Conservation (phyloP, 1,284 basidiomycete species). For the Coniferiporia sulphurascens region DNA sequence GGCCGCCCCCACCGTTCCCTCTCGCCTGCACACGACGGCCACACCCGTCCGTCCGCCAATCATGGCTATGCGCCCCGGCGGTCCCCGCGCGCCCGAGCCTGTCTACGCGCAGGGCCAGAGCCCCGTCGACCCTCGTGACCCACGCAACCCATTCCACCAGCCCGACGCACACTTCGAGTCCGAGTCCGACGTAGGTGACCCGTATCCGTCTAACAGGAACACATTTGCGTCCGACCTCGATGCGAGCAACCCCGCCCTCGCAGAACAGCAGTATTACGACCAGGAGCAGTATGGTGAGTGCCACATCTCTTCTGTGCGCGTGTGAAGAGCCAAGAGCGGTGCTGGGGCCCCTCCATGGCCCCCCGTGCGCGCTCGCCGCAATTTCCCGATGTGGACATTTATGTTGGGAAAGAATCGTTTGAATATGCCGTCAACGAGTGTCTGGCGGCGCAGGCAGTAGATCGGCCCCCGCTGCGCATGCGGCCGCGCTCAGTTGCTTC, state of each 20-base stretch:
- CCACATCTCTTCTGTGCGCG: background rate
- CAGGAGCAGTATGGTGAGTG: conserved; percentile 16
- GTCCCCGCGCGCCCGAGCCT: conserved; percentile 15
- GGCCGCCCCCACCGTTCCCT: too few species aligned
- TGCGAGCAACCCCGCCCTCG: conserved; percentile 1
- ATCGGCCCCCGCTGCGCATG: background rate
- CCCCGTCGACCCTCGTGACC: conserved; percentile 8
- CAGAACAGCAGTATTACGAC: conserved; percentile 15
- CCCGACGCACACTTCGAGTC: conserved; percentile 12
- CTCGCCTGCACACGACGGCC: too few species aligned
- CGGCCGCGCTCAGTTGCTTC: background rate
- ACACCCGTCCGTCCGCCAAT: background rate
- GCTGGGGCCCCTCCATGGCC: background rate
- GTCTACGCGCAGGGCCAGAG: background rate
- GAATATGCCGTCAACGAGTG: background rate
- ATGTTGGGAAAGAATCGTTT: background rate
- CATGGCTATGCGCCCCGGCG: conserved; percentile 14
- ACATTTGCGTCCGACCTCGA: conserved; percentile 8
- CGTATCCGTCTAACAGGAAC: conserved; percentile 8
- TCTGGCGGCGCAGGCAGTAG: background rate
- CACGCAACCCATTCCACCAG: background rate
- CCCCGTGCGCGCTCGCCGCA: background rate
- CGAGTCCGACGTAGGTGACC: conserved; percentile 15
- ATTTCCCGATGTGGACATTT: background rate
- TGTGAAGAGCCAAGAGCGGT: background rate